Evolutionary conservation across 2,329 filamentous ascomycete species (phyloP).

Genomic region (Pseudogymnoascus sp.): DNA sequence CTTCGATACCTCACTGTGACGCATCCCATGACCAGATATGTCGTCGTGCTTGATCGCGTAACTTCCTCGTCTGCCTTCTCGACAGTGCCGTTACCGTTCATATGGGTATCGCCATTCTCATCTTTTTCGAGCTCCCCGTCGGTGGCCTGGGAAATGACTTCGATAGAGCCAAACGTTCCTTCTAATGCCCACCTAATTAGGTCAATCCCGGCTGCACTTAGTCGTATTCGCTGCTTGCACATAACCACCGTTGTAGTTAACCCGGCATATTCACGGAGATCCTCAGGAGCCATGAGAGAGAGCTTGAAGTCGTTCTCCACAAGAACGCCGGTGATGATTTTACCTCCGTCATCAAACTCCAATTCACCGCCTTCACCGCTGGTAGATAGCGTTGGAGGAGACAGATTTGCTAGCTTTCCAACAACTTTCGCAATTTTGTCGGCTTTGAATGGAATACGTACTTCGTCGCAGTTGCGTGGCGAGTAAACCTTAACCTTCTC

Average conservation of each 20-base stretch:
- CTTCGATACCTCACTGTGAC: constrained; percentile 71
- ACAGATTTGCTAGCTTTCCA: constrained; percentile 77
- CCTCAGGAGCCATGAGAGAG: constrained; percentile 92
- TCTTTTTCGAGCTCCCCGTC: constrained; percentile 33
- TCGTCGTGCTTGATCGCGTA: constrained; percentile 41
- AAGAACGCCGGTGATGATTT: constrained; percentile 78
- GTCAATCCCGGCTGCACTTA: constrained; percentile 82
- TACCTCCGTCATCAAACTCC: constrained; percentile 37
- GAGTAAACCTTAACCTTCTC: constrained; percentile 87
- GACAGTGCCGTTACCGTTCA: constrained; percentile 29
- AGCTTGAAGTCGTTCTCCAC: constrained; percentile 98
- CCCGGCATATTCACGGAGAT: constrained; percentile 93
- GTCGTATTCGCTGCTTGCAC: constrained; percentile 82
- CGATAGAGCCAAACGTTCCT: constrained; percentile 84
- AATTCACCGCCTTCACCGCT: constrained; percentile 26
- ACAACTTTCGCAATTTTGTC: constrained; percentile 97
- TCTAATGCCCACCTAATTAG: constrained; percentile 91
- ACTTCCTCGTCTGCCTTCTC: constrained; percentile 62
- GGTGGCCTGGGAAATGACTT: constrained; percentile 49
- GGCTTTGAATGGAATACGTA: constrained; percentile 88
- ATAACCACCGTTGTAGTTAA: constrained; percentile 89
- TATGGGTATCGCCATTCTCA: constrained; percentile 32
- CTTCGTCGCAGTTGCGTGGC: constrained; percentile 88
- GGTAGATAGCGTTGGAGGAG: constrained; percentile 48
- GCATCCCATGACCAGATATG: constrained; percentile 80